Conservation (phyloP, 164 flowering plant species). For the Nymphaea colorata region DNA sequence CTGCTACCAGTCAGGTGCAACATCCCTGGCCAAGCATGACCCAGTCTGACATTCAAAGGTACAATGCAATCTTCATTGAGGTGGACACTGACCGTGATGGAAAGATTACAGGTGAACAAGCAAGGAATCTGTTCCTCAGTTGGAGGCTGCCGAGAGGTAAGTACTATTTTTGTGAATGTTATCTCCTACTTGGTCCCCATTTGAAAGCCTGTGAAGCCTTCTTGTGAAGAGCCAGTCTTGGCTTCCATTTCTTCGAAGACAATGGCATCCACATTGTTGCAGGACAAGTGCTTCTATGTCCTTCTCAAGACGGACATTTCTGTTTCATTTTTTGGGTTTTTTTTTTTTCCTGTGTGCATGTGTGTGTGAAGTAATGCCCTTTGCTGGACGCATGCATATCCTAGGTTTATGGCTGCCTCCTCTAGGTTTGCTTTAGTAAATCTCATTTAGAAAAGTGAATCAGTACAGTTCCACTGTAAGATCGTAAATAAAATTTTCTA, state of each 20-base stretch:
- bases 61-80: constrained; percentile 76
- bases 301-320: too few relatives aligned
- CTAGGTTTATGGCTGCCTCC: too few relatives aligned
- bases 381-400: too few relatives aligned
- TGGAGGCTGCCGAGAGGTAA: constrained; percentile 94
- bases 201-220: neutral
- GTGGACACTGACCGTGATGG: constrained; percentile 95
- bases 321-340: too few relatives aligned
- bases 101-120: constrained; percentile 85
- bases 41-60: constrained; percentile 72
- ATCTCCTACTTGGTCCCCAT: neutral
- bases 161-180: neutral
- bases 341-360: too few relatives aligned
- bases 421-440: too few relatives aligned
- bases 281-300: too few relatives aligned
- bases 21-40: constrained; percentile 87
- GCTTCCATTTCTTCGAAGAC: neutral
- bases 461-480: too few relatives aligned
- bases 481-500: too few relatives aligned
- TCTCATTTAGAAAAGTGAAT: too few relatives aligned
- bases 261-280: too few relatives aligned
- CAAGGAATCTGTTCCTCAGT: constrained; percentile 78
- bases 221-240: neutral
- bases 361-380: too few relatives aligned
- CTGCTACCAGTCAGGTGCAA: constrained; percentile 34